These are phyloP conservation scores for Tulasnella sp. DNA, from an alignment of 768 basidiomycete species.

Conservation along the genomic window DNA sequence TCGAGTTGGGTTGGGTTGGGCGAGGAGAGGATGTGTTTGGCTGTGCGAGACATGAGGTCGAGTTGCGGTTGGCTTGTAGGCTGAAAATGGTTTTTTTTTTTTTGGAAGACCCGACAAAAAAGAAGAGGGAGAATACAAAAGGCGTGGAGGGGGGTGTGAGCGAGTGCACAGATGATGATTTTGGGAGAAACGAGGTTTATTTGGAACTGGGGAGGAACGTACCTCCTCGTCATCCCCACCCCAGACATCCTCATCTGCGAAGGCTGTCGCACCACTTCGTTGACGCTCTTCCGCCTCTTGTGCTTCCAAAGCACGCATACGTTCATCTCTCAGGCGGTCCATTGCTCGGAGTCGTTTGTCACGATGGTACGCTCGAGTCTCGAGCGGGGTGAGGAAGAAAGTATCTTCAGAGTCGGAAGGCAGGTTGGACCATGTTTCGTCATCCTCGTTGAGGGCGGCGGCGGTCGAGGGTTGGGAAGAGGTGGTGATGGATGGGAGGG, in stretches of 20 bases:
- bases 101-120: too few relatives aligned
- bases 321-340: slow-evolving; percentile 48
- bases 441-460: slow-evolving; percentile 15
- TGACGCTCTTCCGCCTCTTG: slow-evolving; percentile 33
- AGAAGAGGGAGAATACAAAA: too few relatives aligned
- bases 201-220: slow-evolving; percentile 14
- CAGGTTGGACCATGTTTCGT: slow-evolving; percentile 70
- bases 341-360: slow-evolving; percentile 56
- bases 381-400: slow-evolving; percentile 62
- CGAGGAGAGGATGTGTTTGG: slow-evolving; percentile 51
- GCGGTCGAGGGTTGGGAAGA: too few relatives aligned
- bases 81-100: too few relatives aligned
- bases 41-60: slow-evolving; percentile 66
- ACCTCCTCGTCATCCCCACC: slow-evolving; percentile 65
- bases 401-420: slow-evolving; percentile 79
- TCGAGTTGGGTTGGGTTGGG: slow-evolving; percentile 74
- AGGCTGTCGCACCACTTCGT: slow-evolving; percentile 20
- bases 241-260: slow-evolving; percentile 38
- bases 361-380: slow-evolving; percentile 52
- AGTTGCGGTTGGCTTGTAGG: slow-evolving; percentile 43
- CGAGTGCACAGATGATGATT: neutral
- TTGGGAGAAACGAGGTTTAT: neutral
- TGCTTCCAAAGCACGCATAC: slow-evolving; percentile 45
- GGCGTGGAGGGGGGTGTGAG: too few relatives aligned
- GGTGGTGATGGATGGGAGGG: too few relatives aligned